These are phyloP conservation scores for Colletotrichum costaricense DNA, from an alignment of 2,329 filamentous ascomycete species.

Conservation along the genomic window DNA sequence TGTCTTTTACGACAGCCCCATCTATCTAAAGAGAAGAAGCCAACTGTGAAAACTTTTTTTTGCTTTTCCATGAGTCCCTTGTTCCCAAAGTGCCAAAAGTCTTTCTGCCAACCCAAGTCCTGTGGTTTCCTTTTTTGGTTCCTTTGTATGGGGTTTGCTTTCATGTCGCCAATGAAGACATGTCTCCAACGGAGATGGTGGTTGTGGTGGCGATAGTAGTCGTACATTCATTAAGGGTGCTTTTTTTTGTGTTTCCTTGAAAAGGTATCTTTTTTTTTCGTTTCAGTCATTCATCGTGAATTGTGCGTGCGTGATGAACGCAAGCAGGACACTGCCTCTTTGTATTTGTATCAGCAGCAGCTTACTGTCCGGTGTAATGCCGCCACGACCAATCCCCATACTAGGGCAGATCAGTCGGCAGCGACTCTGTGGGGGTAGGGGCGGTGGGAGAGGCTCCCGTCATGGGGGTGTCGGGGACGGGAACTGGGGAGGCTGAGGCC, in stretches of 20 bases:
- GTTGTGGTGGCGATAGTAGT: background rate
- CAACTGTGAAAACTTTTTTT: background rate
- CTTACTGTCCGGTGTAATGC: background rate
- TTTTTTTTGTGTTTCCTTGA: background rate
- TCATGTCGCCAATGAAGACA: background rate
- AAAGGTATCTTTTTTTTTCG: constrained; percentile 15
- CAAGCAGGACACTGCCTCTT: background rate
- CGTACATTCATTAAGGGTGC: constrained; percentile 27
- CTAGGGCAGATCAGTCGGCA: constrained; percentile 13
- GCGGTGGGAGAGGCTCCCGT: background rate
- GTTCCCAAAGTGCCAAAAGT: background rate
- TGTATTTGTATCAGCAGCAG: background rate
- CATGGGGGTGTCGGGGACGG: background rate
- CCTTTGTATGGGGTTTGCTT: background rate
- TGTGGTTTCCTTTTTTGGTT: constrained; percentile 7
- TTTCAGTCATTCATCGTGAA: constrained; percentile 6
- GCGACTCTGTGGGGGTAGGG: background rate
- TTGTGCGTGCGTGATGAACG: background rate
- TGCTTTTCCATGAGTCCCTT: background rate
- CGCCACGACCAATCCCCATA: background rate
- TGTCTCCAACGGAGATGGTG: background rate
- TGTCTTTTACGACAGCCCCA: background rate
- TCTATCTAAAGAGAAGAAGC: background rate
- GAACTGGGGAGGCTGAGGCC: constrained; percentile 7
- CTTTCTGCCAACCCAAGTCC: background rate